Percentiles rank a stretch among this genome's conserved stretches.
phyloP scores from a whole-genome alignment of 129 eudicot genomes.

The Centrapalus pauciflorus region DNA sequence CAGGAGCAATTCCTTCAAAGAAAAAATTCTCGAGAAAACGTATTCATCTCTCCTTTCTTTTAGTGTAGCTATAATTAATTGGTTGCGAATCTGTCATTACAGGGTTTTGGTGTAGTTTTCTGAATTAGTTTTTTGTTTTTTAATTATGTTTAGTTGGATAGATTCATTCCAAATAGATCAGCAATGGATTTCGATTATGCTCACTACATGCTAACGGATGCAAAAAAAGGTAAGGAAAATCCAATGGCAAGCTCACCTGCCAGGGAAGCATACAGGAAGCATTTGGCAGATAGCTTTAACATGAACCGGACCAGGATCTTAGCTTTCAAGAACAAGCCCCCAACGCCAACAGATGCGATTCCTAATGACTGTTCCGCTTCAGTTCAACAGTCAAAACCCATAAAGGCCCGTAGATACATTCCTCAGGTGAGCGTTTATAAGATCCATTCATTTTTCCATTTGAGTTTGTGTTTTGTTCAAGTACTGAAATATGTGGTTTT shows the following conservation, averaged over 20 bases:
- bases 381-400: slow-evolving; percentile 52
- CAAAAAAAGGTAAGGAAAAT: slow-evolving; percentile 77
- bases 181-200: slow-evolving; percentile 95
- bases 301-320: slow-evolving; percentile 84
- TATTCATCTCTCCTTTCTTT: not conserved
- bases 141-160: slow-evolving; percentile 64
- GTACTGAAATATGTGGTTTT: not conserved
- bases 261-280: slow-evolving; percentile 87
- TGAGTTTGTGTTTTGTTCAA: not conserved
- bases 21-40: slow-evolving; percentile 63
- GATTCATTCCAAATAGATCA: slow-evolving; percentile 89
- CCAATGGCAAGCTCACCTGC: slow-evolving; percentile 66
- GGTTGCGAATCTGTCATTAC: no score
- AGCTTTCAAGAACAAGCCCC: slow-evolving; percentile 98
- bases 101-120: not conserved
- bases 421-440: slow-evolving; percentile 55
- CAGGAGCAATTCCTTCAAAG: slow-evolving; percentile 64
- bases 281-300: slow-evolving; percentile 68
- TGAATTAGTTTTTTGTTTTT: not conserved
- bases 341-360: slow-evolving; percentile 47
- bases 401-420: slow-evolving; percentile 67
- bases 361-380: slow-evolving; percentile 36
- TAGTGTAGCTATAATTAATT: no score
- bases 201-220: slow-evolving; percentile 80
- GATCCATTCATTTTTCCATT: not conserved